A percentile compares a stretch with the other conserved stretches of the same genome.
phyloP scores from a whole-genome alignment of 2,329 filamentous ascomycete genomes.

The Aspergillus melleus region DNA sequence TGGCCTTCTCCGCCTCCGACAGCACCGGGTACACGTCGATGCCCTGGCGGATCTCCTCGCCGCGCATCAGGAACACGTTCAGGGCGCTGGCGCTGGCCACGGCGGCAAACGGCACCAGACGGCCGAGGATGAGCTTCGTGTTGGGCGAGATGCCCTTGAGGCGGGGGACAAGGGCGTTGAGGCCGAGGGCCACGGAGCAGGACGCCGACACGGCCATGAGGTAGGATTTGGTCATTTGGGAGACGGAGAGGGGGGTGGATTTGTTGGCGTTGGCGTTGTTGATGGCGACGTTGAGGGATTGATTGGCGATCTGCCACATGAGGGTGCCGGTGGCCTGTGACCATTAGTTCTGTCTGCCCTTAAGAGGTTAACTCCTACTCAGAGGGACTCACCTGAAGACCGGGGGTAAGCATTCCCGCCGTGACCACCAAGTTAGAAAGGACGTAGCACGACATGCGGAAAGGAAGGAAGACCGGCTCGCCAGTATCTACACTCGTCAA shows the following conservation, averaged over 20 bases:
- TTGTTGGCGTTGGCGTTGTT: constrained; percentile 99
- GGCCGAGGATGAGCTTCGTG: constrained; percentile 72
- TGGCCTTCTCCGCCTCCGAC: constrained; percentile 65
- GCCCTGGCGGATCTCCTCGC: constrained; percentile 88
- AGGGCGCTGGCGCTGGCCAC: constrained; percentile 87
- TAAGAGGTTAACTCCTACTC: too few relatives aligned
- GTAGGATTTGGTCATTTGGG: constrained; percentile 85
- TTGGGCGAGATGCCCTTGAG: constrained; percentile 73
- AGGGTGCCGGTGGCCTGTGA: constrained; percentile 75
- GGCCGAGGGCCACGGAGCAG: constrained; percentile 87
- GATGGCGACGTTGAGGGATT: constrained; percentile 97
- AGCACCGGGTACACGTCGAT: constrained; percentile 90
- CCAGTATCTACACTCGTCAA: constrained; percentile 69
- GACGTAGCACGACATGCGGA: constrained; percentile 96
- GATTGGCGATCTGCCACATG: constrained; percentile 93
- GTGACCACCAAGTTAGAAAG: constrained; percentile 93
- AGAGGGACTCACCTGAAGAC: constrained; percentile 61
- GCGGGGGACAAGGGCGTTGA: constrained; percentile 86
- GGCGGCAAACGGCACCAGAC: constrained; percentile 94
- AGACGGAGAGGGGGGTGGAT: constrained; percentile 79
- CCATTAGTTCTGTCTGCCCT: background rate
- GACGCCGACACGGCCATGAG: constrained; percentile 87
- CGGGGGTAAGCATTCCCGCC: constrained; percentile 93
- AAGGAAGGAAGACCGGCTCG: constrained; percentile 85
- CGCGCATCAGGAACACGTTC: constrained; percentile 97